Evolutionary conservation across 2,329 filamentous ascomycete species (phyloP), one percentile per base, ranked within the genome.

Genomic region (Corinectria fuckeliana): DNA sequence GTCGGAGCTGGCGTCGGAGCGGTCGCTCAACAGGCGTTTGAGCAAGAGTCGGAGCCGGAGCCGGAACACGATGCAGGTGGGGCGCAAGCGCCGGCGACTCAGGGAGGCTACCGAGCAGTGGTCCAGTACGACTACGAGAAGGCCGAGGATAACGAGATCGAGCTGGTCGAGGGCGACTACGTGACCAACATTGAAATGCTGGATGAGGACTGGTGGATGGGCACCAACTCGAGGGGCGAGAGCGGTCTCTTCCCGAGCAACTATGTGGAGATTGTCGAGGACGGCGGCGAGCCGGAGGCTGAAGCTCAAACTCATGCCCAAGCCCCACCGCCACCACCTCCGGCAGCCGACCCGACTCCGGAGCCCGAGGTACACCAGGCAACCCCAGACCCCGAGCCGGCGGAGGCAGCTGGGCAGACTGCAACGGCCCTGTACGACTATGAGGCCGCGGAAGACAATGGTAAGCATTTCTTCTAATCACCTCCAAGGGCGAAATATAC

Each of bases 181-280:
- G 90, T 99, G 34, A 93, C 86, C 21, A 90, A 97, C 73, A 97
- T 99, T 70, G 92, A 98, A 63, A 96, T 96, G 91, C 92, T 99
- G 2, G 95, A 98, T 69, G 91, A 96, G 50, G 94, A 99, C 74
- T 99, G 95, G 95, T 99, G 95, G 95, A 91, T 97, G 85, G 95
- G 96, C 41, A 91, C 90, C 66, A 99, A 98, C 79, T 80, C 84
- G 20, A 83, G 82, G 62, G 95, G 95, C 69, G 92, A 97, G 76
- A 89, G 83, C 58, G 95, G 95, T 47, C 82, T 99, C 32, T 98
- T 99, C 83, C 95, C 95, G 5, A 95, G 92, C 80, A 98, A 97
- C 81, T 99, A 99, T 67, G 94, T 99, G 52, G 93, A 97, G 75
- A 76, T 97, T 20, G 82, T 95, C 25, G 89, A 91, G 34, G 89